A percentile compares a stretch with the other conserved stretches of the same genome.
These are phyloP conservation scores for Backusella westeae DNA, from an alignment of 192 early-diverging fungal species.

Conservation along the genomic window DNA sequence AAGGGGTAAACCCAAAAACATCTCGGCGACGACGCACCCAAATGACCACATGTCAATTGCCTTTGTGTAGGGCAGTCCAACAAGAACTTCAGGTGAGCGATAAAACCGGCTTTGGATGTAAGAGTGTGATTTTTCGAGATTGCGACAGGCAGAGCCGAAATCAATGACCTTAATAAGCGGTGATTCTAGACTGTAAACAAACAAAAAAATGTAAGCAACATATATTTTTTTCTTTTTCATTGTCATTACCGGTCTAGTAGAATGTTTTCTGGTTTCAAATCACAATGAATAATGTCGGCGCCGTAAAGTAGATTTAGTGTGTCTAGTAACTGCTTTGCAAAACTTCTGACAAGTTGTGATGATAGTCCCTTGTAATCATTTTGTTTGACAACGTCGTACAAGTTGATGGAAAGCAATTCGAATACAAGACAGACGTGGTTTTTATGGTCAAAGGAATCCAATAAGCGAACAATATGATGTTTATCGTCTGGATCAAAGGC, in stretches of 20 bases:
- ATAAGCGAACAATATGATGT: slow-evolving; percentile 84
- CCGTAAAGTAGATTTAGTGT: slow-evolving; percentile 78
- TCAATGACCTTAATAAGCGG: slow-evolving; percentile 97
- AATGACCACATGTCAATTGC: slow-evolving; percentile 99
- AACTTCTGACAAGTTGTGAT: slow-evolving; percentile 87
- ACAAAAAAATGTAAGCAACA: neutral
- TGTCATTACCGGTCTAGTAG: slow-evolving; percentile 72
- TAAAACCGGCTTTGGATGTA: slow-evolving; percentile 99
- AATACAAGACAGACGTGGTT: slow-evolving; percentile 94
- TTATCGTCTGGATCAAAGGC: slow-evolving; percentile 77
- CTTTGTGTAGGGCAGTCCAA: slow-evolving; percentile 87
- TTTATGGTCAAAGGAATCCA: slow-evolving; percentile 89
- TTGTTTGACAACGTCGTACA: slow-evolving; percentile 97
- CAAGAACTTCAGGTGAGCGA: slow-evolving; percentile 90
- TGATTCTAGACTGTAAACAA: slow-evolving; percentile 68
- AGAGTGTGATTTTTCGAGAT: slow-evolving; percentile 82
- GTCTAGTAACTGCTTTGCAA: slow-evolving; percentile 92
- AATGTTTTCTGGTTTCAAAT: slow-evolving; percentile 98
- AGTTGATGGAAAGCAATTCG: slow-evolving; percentile 92
- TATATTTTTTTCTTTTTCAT: neutral
- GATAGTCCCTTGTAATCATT: slow-evolving; percentile 93
- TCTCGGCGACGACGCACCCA: slow-evolving; percentile 95
- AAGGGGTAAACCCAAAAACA: slow-evolving; percentile 90
- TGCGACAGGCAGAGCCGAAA: slow-evolving; percentile 94
- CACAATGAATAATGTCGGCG: slow-evolving; percentile 92